Evolutionary conservation across 345 rosid species (phyloP), one percentile per base, ranked within the genome.

Genomic region (Pistacia integerrima): DNA sequence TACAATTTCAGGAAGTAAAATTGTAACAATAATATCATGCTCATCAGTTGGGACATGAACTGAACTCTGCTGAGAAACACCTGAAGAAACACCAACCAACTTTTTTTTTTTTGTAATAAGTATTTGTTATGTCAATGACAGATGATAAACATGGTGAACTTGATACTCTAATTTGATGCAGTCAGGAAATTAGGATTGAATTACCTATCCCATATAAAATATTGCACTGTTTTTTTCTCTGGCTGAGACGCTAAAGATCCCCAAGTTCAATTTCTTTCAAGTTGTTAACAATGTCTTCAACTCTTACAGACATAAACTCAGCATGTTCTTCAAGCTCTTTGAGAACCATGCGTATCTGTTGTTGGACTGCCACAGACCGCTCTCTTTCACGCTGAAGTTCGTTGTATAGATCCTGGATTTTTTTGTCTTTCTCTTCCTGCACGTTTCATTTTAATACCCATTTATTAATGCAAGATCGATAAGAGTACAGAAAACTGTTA

Each of bases 351-450:
- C 2, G 46, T 69, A 85, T 73, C 56, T 85, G 85, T 30, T 77
- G 80, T 18, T 49, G 83, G 72, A 81, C 25, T 41, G 57, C 78
- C 20, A 83, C 75, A 52, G 82, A 79, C 46, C 70, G 64, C 54
- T 81, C 76, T 76, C 70, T 81, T 78, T 80, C 84, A 6, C 2
- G 64, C 65, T 74, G 81, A 69, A 85, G 81, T 68, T 85, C 83
- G 14, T 79, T 56, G 41, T 38, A 75, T 57, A 85, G 65, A 69
- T 81, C 83, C 83, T 66, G 82, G 57, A 81, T 85, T 79, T 79
- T 79, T 78, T 69, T 76, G 68, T 79, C 83, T 55, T 83, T 83
- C 73, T 85, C 84, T 76, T 83, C 83, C 86, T 83, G 85, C 74
- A 64, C 52, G 36, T 62, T n/a, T 51, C 59, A 28, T 1, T n/a